Evolutionary conservation across 306 rosid genomes (phyloP).

Genomic region (Parietaria judaica): DNA sequence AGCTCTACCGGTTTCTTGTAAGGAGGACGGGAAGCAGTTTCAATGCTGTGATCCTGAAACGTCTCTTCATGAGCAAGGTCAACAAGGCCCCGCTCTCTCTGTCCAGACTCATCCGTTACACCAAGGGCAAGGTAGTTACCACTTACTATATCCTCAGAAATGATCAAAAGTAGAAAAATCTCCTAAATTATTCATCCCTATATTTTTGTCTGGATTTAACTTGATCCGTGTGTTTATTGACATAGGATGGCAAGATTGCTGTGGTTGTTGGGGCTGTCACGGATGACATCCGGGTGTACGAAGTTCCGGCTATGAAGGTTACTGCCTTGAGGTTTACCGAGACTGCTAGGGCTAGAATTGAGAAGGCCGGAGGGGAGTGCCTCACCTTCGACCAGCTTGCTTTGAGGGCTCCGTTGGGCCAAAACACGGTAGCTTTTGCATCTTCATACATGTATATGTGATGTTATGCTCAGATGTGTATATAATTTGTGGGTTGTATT

Average conservation of each 20-base stretch:
- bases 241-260: constrained; percentile 56
- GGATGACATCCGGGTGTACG: constrained; percentile 56
- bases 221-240: no score
- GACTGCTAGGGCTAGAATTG: constrained; percentile 76
- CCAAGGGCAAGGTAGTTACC: constrained; percentile 55
- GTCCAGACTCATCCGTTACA: constrained; percentile 56
- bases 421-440: constrained; percentile 51
- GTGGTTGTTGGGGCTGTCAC: constrained; percentile 68
- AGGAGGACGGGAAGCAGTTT: constrained; percentile 76
- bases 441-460: no score
- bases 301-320: constrained; percentile 67
- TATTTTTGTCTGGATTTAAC: no score
- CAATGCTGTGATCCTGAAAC: constrained; percentile 68
- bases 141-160: neutral
- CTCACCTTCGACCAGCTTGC: constrained; percentile 78
- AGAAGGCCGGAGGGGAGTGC: constrained; percentile 77
- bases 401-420: constrained; percentile 65
- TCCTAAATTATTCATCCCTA: no score
- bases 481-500: no score
- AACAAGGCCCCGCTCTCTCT: constrained; percentile 78
- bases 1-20: constrained; percentile 86
- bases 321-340: constrained; percentile 72
- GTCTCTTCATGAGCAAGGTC: constrained; percentile 78
- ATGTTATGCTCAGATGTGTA: neutral
- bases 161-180: no score